Conservation (phyloP, 768 basidiomycete genomes). For the Amanita rimosa region DNA sequence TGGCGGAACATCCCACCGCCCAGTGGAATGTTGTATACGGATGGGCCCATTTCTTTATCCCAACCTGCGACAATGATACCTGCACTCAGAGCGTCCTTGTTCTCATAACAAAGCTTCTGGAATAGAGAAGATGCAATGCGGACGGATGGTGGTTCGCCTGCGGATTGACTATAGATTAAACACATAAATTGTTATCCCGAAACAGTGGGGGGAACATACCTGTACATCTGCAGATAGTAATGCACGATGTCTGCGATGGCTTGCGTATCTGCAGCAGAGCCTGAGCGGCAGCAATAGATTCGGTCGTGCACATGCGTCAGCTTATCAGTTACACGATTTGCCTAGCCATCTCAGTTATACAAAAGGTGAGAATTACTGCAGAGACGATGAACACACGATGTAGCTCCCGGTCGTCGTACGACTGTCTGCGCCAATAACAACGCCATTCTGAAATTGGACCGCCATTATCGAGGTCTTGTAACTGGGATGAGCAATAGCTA, state of each 20-base stretch:
- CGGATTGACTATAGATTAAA: conserved; percentile 32
- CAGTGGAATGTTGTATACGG: conserved; percentile 93
- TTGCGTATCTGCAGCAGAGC: conserved; percentile 96
- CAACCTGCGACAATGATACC: conserved; percentile 98
- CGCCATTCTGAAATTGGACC: conserved; percentile 90
- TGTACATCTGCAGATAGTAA: conserved; percentile 65
- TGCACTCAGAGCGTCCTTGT: conserved; percentile 82
- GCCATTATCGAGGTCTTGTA: conserved; percentile 98
- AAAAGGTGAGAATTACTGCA: background rate
- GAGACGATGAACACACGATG: conserved; percentile 47
- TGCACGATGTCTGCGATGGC: conserved; percentile 90
- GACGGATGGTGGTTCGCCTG: conserved; percentile 64
- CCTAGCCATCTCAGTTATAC: conserved; percentile 32
- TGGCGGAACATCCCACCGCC: conserved; percentile 96
- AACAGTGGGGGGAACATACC: conserved; percentile 29
- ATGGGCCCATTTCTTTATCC: conserved; percentile 85
- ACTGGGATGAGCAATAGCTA: conserved; percentile 1
- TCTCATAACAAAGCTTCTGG: conserved; percentile 83
- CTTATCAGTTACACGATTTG: conserved; percentile 98
- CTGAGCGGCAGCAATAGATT: conserved; percentile 98
- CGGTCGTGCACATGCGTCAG: conserved; percentile 94
- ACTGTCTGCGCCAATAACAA: conserved; percentile 95
- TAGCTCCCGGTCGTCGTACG: conserved; percentile 95
- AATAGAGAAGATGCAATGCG: conserved; percentile 74
- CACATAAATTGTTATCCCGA: conserved; percentile 3